Conservation (phyloP, 129 eudicot species). For the Silybum marianum region DNA sequence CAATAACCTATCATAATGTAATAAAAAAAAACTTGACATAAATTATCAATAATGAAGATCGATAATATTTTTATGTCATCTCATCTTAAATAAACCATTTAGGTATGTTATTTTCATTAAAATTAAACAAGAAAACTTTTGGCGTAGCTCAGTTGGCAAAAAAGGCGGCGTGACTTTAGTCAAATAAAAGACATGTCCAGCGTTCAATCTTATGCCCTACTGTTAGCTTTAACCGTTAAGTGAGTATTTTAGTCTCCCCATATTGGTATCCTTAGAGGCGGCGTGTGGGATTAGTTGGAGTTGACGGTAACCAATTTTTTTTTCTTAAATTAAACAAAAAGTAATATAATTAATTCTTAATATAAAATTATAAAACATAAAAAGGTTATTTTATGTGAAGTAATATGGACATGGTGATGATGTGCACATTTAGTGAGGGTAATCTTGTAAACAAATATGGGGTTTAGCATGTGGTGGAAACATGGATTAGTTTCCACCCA, state of each 20-base stretch:
- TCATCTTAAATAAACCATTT: neutral
- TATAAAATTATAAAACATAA: neutral
- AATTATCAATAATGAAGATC: neutral
- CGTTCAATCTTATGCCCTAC: too few species aligned
- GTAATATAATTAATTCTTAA: neutral
- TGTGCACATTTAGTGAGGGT: neutral
- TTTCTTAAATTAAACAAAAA: neutral
- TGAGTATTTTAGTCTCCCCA: too few species aligned
- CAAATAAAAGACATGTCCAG: too few species aligned
- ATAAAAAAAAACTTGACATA: neutral
- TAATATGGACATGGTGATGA: neutral
- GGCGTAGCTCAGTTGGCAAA: too few species aligned
- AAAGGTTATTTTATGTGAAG: neutral
- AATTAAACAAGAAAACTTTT: neutral
- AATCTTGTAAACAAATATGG: slow-evolving; percentile 4
- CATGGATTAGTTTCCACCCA: slow-evolving; percentile 24
- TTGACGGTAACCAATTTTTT: too few species aligned
- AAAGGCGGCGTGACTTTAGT: too few species aligned
- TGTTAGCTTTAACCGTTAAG: too few species aligned
- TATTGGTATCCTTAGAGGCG: too few species aligned
- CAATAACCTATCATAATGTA: neutral
- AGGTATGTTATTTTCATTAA: neutral
- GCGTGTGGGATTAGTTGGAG: too few species aligned
- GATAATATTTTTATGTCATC: neutral
- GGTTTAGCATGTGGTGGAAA: slow-evolving; percentile 1